Conservation (phyloP, 176 grass and related monocot genomes). For the Zea mays region DNA sequence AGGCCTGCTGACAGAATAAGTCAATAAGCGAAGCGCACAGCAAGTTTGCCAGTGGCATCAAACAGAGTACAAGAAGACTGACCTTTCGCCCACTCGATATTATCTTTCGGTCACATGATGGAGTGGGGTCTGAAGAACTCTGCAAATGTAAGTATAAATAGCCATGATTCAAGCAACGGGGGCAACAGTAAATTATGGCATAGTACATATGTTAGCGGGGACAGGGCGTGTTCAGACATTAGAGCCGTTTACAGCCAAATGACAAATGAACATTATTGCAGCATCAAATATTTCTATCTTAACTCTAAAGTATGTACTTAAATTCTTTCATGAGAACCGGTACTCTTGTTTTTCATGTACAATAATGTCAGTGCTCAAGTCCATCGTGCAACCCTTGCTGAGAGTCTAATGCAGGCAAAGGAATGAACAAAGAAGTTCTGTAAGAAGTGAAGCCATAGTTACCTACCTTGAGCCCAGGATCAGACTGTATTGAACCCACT, state of each 20-base stretch:
- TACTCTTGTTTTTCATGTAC: conserved; percentile 9
- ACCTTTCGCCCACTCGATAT: conserved; percentile 55
- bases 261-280: conserved; percentile 4
- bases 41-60: conserved; percentile 17
- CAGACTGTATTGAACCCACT: conserved; percentile 29
- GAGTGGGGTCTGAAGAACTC: conserved; percentile 40
- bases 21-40: conserved; percentile 2
- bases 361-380: conserved; percentile 1
- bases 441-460: conserved; percentile 20
- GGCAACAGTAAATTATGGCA: conserved; percentile 9
- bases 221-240: background rate
- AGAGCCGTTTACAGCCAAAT: background rate
- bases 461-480: conserved; percentile 43
- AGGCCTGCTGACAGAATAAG: conserved; percentile 46
- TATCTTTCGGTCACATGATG: conserved; percentile 34
- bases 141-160: conserved; percentile 4
- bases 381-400: background rate
- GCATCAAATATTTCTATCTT: background rate
- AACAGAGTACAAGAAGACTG: conserved; percentile 8
- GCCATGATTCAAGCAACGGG: conserved; percentile 8
- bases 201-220: background rate
- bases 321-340: background rate
- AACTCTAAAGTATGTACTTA: background rate
- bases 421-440: background rate
- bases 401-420: conserved; percentile 16